phyloP scores from a whole-genome alignment of 2,329 filamentous ascomycete genomes.

The Xylariaceae sp. region DNA sequence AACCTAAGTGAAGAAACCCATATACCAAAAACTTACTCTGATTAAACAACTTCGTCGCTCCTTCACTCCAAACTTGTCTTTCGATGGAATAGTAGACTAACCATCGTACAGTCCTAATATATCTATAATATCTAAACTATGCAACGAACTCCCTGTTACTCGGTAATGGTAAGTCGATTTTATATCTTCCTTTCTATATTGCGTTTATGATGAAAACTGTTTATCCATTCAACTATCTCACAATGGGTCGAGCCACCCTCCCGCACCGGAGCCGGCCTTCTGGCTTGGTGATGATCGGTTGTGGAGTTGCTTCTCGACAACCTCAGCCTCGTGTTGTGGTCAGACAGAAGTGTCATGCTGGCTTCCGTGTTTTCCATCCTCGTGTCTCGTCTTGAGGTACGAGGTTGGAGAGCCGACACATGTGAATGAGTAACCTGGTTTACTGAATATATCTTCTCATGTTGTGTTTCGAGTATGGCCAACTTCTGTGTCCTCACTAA shows the following conservation, averaged over 20 bases:
- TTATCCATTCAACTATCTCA: constrained; percentile 79
- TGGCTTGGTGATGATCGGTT: constrained; percentile 68
- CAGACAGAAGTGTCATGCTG: constrained; percentile 56
- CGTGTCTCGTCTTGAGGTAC: constrained; percentile 65
- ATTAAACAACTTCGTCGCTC: constrained; percentile 32
- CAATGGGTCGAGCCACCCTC: constrained; percentile 72
- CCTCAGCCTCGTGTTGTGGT: constrained; percentile 35
- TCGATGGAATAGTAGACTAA: constrained; percentile 23
- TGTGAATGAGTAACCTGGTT: constrained; percentile 73
- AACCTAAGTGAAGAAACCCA: constrained; percentile 68
- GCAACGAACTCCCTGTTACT: neutral
- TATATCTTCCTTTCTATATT: neutral
- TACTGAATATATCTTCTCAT: constrained; percentile 55
- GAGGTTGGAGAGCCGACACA: constrained; percentile 59
- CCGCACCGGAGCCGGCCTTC: constrained; percentile 66
- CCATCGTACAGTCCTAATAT: neutral
- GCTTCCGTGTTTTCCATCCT: constrained; percentile 60
- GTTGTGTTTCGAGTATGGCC: neutral
- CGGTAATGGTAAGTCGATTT: constrained; percentile 8
- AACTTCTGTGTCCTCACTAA: constrained; percentile 23
- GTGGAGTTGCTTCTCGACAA: constrained; percentile 66
- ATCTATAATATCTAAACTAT: neutral
- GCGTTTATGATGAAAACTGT: constrained; percentile 63
- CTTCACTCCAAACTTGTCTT: neutral
- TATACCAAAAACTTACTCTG: constrained; percentile 67